phyloP scores from a whole-genome alignment of 371 early-diverging fungal genomes.

The Mucor velutinosus region DNA sequence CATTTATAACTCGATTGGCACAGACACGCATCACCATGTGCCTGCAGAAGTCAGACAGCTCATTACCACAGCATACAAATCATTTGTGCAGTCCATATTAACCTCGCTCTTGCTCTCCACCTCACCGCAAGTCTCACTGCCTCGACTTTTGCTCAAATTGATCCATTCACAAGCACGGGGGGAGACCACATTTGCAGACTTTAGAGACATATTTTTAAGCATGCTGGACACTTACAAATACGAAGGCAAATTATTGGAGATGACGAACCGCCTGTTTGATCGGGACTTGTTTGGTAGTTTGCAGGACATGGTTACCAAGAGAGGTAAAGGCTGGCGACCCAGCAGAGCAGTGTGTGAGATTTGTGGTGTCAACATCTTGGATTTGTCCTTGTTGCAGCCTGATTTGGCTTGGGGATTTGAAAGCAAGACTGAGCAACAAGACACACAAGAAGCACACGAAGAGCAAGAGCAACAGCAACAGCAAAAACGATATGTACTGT shows the following conservation, averaged over 20 bases:
- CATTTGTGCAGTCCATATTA: conserved; percentile 66
- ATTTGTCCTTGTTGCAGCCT: conserved; percentile 42
- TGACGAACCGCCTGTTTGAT: conserved; percentile 75
- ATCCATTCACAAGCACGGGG: conserved; percentile 61
- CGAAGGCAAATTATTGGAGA: conserved; percentile 70
- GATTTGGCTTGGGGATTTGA: conserved; percentile 36
- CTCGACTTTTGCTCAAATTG: conserved; percentile 63
- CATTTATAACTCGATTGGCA: conserved; percentile 29
- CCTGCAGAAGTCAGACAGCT: conserved; percentile 42
- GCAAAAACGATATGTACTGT: conserved; percentile 45
- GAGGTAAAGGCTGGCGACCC: conserved; percentile 67
- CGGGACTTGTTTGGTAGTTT: conserved; percentile 65
- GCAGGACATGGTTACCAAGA: conserved; percentile 56
- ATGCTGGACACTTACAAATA: conserved; percentile 80
- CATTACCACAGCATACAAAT: conserved; percentile 58
- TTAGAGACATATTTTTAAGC: conserved; percentile 70
- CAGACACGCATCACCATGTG: not conserved
- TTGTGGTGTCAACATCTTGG: conserved; percentile 57
- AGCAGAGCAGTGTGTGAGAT: conserved; percentile 59
- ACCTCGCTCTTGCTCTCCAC: conserved; percentile 65
- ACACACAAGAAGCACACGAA: not conserved
- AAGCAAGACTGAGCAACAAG: conserved; percentile 3
- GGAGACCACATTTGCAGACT: conserved; percentile 72
- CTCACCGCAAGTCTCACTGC: conserved; percentile 69
- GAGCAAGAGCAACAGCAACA: not conserved